These are phyloP conservation scores for Clonostachys rhizophaga DNA, from an alignment of 2,329 filamentous ascomycete genomes.

Conservation along the genomic window DNA sequence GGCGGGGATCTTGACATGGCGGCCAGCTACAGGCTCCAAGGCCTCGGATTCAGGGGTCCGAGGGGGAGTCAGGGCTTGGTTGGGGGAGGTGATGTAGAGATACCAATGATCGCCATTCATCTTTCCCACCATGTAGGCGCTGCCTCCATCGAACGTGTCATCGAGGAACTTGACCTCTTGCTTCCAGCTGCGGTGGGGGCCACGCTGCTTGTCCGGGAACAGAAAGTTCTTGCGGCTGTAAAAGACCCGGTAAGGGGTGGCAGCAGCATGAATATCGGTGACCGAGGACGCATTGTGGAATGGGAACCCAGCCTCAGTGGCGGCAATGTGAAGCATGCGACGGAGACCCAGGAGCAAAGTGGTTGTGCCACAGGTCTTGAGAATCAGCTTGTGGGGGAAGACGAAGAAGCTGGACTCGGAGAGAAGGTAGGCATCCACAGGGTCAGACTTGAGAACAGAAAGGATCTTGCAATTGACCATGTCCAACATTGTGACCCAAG, in stretches of 20 bases:
- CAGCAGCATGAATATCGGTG: conserved; percentile 67
- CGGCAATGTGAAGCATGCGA: conserved; percentile 88
- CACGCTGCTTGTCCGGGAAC: conserved; percentile 89
- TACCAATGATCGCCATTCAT: conserved; percentile 99
- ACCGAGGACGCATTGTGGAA: conserved; percentile 65
- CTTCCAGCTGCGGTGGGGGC: conserved; percentile 95
- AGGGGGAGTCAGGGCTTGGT: conserved; percentile 74
- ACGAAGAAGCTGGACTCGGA: conserved; percentile 99
- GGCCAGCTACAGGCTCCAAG: conserved; percentile 7
- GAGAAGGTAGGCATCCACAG: conserved; percentile 92
- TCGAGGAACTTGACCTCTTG: conserved; percentile 93
- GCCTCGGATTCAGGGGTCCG: conserved; percentile 61
- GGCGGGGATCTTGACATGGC: conserved; percentile 50
- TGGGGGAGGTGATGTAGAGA: conserved; percentile 89
- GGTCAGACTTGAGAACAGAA: conserved; percentile 87
- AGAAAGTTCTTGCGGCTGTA: conserved; percentile 99
- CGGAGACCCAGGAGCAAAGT: conserved; percentile 86
- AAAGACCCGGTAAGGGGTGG: conserved; percentile 91
- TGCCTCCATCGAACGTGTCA: conserved; percentile 84
- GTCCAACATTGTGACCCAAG: conserved; percentile 96
- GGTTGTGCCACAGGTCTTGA: conserved; percentile 98
- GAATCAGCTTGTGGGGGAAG: conserved; percentile 97
- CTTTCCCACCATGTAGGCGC: conserved; percentile 98
- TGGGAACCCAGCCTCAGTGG: conserved; percentile 82
- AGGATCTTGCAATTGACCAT: conserved; percentile 98